These are phyloP conservation scores for Mimosa pudica DNA, from an alignment of 306 rosid genomes.

Conservation along the genomic window DNA sequence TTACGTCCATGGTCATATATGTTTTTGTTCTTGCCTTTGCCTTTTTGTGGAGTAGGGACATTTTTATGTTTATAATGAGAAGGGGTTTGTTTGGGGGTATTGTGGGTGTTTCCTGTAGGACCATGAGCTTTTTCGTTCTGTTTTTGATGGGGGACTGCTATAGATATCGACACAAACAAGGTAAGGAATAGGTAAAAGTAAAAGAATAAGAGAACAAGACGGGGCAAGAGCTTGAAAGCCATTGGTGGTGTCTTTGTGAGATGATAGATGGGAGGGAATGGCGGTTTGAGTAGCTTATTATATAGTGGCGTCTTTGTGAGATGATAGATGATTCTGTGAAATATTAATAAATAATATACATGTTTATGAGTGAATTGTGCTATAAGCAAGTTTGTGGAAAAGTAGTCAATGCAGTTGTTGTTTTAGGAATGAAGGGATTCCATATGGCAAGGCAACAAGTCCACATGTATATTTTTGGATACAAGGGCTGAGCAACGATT, in stretches of 20 bases:
- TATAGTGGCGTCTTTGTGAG: background rate
- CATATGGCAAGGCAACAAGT: background rate
- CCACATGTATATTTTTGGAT: background rate
- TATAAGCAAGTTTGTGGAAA: background rate
- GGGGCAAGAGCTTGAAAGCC: background rate
- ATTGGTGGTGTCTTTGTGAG: background rate
- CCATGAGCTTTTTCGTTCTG: background rate
- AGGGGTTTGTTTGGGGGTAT: conserved; percentile 51
- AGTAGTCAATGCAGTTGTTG: background rate
- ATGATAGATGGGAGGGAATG: background rate
- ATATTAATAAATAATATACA: background rate
- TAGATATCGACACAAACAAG: background rate
- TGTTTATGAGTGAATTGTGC: background rate
- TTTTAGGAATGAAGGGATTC: background rate
- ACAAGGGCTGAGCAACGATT: too few relatives aligned
- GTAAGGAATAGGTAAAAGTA: background rate
- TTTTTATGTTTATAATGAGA: conserved; percentile 47
- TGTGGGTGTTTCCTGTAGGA: conserved; percentile 46
- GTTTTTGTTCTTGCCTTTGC: background rate
- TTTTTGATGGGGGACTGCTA: background rate
- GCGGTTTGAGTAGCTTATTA: background rate
- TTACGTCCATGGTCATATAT: conserved; percentile 57
- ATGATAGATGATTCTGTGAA: background rate
- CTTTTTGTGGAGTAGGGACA: conserved; percentile 35
- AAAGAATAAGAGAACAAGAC: background rate